These are phyloP conservation scores for Fusarium sp. DNA, from an alignment of 2,329 filamentous ascomycete species.

Conservation along the genomic window DNA sequence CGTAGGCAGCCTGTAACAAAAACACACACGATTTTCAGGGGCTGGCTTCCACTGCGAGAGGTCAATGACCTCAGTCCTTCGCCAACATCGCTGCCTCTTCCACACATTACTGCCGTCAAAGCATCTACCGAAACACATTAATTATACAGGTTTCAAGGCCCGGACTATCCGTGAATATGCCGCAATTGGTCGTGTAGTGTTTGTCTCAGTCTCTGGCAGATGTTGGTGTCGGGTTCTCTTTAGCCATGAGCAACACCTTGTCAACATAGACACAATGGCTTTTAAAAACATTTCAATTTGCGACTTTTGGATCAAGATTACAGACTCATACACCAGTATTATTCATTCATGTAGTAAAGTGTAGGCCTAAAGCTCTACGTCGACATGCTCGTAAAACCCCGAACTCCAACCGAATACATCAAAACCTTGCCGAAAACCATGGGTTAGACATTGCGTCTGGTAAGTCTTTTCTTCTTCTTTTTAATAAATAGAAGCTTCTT, in stretches of 20 bases:
- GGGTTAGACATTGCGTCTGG: too few relatives aligned
- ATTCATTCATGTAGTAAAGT: neutral
- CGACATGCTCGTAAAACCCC: neutral
- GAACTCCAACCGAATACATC: neutral
- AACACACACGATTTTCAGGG: neutral
- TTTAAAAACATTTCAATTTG: rapidly evolving
- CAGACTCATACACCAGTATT: neutral
- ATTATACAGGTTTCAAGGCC: rapidly evolving
- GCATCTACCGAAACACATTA: neutral
- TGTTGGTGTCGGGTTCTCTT: rapidly evolving
- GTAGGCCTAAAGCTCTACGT: neutral
- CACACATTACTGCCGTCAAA: neutral
- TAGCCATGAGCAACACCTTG: rapidly evolving
- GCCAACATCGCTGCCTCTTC: neutral
- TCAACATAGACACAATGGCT: rapidly evolving
- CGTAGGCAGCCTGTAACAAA: neutral
- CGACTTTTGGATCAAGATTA: rapidly evolving
- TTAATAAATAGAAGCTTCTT: neutral
- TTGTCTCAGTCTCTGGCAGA: neutral
- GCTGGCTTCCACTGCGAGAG: neutral
- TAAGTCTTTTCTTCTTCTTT: too few relatives aligned
- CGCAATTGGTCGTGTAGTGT: neutral
- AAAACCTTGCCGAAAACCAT: neutral
- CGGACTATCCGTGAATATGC: too few relatives aligned
- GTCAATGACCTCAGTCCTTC: neutral